Percentiles rank a stretch among this genome's conserved stretches.
These are phyloP conservation scores for Plantago elongata DNA, from an alignment of 257 asterid genomes.

Conservation along the genomic window DNA sequence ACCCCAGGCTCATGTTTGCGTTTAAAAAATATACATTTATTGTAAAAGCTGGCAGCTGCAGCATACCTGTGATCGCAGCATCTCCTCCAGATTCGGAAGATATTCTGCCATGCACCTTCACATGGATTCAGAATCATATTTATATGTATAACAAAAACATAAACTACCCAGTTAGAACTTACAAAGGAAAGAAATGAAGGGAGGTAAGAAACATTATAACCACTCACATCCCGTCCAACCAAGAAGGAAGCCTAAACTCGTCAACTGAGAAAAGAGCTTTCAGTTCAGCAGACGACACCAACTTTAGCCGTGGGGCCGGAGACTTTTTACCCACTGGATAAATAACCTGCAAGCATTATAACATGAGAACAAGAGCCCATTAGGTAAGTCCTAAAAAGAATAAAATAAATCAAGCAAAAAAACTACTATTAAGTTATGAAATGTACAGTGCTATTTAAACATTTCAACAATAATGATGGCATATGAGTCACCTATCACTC, in stretches of 20 bases:
- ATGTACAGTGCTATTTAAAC: neutral
- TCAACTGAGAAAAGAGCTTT: conserved; percentile 73
- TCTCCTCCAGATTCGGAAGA: conserved; percentile 73
- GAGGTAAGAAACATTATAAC: neutral
- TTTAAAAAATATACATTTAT: conserved; percentile 6
- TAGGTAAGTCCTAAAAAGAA: conserved; percentile 9
- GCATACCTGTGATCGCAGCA: conserved; percentile 72
- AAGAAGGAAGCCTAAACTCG: conserved; percentile 83
- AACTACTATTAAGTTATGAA: neutral
- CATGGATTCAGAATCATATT: conserved; percentile 13
- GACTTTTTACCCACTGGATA: conserved; percentile 79
- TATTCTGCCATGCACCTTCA: conserved; percentile 95
- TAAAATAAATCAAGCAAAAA: neutral
- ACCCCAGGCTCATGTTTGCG: neutral
- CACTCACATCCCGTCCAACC: conserved; percentile 95
- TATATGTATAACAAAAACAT: conserved; percentile 12
- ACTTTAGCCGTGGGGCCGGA: conserved; percentile 75
- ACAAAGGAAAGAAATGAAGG: neutral
- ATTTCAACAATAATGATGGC: neutral
- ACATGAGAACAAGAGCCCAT: conserved; percentile 10
- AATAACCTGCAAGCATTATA: conserved; percentile 46
- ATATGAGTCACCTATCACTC: neutral
- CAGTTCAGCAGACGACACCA: conserved; percentile 78
- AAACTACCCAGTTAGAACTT: neutral
- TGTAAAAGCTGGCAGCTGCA: neutral